A percentile compares a stretch with the other conserved stretches of the same genome.
These are phyloP conservation scores for Ophiostoma triangulosporum DNA, from an alignment of 2,329 filamentous ascomycete species.

Conservation along the genomic window DNA sequence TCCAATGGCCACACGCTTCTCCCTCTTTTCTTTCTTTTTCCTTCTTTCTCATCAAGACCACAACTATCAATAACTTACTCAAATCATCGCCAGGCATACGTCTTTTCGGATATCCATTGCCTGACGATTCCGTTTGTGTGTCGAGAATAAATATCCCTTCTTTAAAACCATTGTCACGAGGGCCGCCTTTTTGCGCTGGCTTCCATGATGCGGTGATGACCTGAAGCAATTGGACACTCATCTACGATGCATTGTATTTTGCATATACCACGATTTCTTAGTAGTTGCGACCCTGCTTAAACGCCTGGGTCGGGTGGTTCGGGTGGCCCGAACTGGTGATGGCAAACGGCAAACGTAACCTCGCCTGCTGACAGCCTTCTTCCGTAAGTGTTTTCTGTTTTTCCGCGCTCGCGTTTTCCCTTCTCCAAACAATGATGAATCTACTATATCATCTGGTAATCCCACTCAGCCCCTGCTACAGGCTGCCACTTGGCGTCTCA, in stretches of 20 bases:
- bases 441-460: constrained; percentile 15
- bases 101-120: constrained; percentile 19
- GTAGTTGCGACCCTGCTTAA: too few species aligned
- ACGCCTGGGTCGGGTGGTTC: too few species aligned
- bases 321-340: too few species aligned
- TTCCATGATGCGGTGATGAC: constrained; percentile 56
- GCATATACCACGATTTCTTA: background rate
- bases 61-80: constrained; percentile 16
- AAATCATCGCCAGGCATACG: constrained; percentile 26
- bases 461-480: constrained; percentile 13
- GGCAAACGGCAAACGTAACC: too few species aligned
- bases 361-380: background rate
- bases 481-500: too few species aligned
- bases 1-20: background rate
- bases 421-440: constrained; percentile 5
- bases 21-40: constrained; percentile 11
- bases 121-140: constrained; percentile 42
- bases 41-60: constrained; percentile 19
- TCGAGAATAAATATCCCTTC: constrained; percentile 45
- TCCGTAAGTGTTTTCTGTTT: background rate
- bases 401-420: background rate
- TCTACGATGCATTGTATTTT: constrained; percentile 2
- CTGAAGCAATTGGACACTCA: constrained; percentile 47
- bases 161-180: constrained; percentile 58
- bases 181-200: constrained; percentile 41